Evolutionary conservation across 208 protist species (phyloP), one percentile per base, ranked within the genome.

Genomic region (Acanthamoeba triangularis): DNA sequence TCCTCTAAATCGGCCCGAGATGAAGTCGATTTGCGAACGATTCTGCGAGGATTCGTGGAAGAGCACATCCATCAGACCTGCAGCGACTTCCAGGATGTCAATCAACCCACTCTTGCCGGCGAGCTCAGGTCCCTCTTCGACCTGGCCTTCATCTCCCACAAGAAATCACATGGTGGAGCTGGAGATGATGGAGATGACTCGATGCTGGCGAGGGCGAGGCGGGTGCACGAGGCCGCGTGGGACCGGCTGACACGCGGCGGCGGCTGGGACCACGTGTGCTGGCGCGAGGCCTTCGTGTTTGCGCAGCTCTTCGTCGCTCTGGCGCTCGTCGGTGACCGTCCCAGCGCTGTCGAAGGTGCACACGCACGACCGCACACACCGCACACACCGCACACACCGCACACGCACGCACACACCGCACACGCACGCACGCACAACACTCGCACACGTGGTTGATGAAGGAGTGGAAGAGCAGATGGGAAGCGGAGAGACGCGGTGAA

Each of bases 261-360:
- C 5, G 37, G 49, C n/a, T 96, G 95, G 95, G 74, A 94, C 18
- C 88, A 96, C 87, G 90, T 94, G 25, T 96, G 88, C 90, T 90
- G 61, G 54, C 92, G 88, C 23, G 95, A 96, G 76, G 44, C 88
- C 44, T 96, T 94, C 54, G 88, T 96, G 35, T 78, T 90, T 14
- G 63, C 61, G 28, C 72, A 90, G 49, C 74, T 96, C 28, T 56
- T 52, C 85, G n/a, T 92, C 85, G 85, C 85, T 2, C 67, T n/a
- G 20, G 65, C 59, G 18, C 56, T 44, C 7, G 35, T 90, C 54
- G 56, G 80, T n/a, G n/a, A n/a, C n/a, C n/a, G n/a, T n/a, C n/a
- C n/a, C n/a, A n/a, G n/a, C n/a, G n/a, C n/a, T n/a, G n/a, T n/a
- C n/a, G n/a, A n/a, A n/a, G n/a, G n/a, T n/a, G n/a, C n/a, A n/a